Evolutionary conservation across 352 stramenopile genomes (phyloP), one percentile per base, ranked within the genome.

Genomic region (Globisporangium middletonii): DNA sequence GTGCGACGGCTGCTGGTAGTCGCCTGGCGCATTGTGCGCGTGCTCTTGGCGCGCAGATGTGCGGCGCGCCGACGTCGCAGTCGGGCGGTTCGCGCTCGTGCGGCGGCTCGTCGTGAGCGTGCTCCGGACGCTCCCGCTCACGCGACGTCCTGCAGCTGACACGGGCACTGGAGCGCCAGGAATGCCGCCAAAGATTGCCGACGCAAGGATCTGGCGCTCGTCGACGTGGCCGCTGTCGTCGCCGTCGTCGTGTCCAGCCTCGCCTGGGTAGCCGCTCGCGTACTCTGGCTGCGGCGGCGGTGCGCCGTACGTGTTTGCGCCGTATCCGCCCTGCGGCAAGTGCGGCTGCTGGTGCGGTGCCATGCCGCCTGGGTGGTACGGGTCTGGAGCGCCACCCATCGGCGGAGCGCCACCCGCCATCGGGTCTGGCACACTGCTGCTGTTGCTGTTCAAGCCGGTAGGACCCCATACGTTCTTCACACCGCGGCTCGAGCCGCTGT

Each of bases 141-240:
- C 73, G 33, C 80, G 77, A 28, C 79, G 75, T 2, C 41, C 50
- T 44, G 64, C 68, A n/a, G 38, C 61, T 33, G 73, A 37, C 61
- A 83, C 72, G 6, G 79, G 67, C 8, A 73, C 67, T 11, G 81
- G 77, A 0, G 77, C 88, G 48, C 88, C 88, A 11, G 80, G 85
- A 49, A 99, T 96, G 30, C 97, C 97, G 42, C 97, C 96, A 72
- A 99, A 99, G 50, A 99, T 86, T 9, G 94, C 94, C 13, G 94
- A 97, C 43, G 97, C 96, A 77, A 98, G 88, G 62, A 92, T 85
- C 52, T 79, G 68, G 44, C 85, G 82, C 62, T 95, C 84, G 46
- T 94, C 76, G 2, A 90, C 72, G 6, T 77, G 58, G 23, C 71
- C 70, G 43, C 70, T 69, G 44, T 87, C 77, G 35, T 91, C 73